Percentiles rank a stretch among this genome's conserved stretches.
These are phyloP conservation scores for Tetraselmis chui DNA, from an alignment of 139 green algal species.

Conservation along the genomic window DNA sequence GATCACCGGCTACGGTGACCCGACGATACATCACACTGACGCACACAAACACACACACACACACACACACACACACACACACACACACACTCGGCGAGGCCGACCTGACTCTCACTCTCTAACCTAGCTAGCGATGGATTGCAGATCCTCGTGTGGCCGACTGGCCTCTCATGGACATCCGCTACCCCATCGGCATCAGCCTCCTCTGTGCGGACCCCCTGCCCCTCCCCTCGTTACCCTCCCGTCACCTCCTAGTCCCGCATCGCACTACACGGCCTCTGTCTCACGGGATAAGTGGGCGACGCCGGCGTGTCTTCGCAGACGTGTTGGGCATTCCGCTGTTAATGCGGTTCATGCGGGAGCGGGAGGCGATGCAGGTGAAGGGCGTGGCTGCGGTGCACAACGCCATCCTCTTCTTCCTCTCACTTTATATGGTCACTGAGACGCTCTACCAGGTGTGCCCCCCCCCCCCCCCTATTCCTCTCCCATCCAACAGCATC, in stretches of 20 bases:
- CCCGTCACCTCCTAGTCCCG: too few species aligned
- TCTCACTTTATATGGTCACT: constrained; percentile 30
- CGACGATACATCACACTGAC: too few species aligned
- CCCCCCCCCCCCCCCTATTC: neutral
- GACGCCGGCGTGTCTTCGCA: constrained; percentile 7
- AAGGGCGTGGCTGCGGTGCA: constrained; percentile 27
- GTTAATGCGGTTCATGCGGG: constrained; percentile 26
- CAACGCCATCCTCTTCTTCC: constrained; percentile 31
- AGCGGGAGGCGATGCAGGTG: constrained; percentile 28
- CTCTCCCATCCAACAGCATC: neutral
- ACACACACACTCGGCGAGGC: too few species aligned
- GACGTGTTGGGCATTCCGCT: constrained; percentile 26
- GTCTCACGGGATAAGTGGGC: too few species aligned
- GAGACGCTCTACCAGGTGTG: constrained; percentile 22
- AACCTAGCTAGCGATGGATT: too few species aligned
- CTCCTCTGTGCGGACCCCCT: constrained; percentile 11
- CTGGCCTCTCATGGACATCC: constrained; percentile 31
- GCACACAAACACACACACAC: too few species aligned
- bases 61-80: too few species aligned
- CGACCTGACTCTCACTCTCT: too few species aligned
- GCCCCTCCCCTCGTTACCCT: neutral
- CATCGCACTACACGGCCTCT: too few species aligned
- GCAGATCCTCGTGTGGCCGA: constrained; percentile 22
- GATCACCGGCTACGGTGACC: too few species aligned
- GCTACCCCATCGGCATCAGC: constrained; percentile 13